Evolutionary conservation across 2,329 filamentous ascomycete species (phyloP).

Genomic region (Ceratocystis eucalypticola): DNA sequence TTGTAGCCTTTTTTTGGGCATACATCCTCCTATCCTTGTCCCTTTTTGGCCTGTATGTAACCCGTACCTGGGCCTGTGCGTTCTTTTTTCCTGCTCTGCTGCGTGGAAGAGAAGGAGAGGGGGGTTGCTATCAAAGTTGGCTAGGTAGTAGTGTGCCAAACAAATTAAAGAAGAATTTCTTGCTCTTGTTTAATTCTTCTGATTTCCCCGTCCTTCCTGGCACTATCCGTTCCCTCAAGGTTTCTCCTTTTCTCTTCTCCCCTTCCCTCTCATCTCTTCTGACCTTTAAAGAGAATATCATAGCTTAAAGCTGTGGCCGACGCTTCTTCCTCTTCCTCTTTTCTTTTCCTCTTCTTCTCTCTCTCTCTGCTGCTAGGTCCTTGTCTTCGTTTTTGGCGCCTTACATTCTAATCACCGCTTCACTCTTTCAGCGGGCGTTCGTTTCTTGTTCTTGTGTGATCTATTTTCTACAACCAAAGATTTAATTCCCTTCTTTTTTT

Average conservation of each 20-base stretch:
- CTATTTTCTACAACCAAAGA: constrained; percentile 3
- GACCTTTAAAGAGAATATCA: constrained; percentile 36
- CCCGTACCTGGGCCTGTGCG: constrained; percentile 6
- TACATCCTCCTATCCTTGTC: constrained; percentile 5
- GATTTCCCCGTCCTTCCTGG: constrained; percentile 3
- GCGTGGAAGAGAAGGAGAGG: too few species aligned
- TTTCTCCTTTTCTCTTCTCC: constrained; percentile 16
- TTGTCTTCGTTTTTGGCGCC: constrained; percentile 23
- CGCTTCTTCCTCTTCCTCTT: constrained; percentile 7
- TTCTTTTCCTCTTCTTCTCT: constrained; percentile 38
- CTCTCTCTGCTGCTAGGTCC: constrained; percentile 21
- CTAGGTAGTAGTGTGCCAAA: background rate
- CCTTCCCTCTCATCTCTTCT: constrained; percentile 24
- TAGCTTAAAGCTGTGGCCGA: constrained; percentile 36
- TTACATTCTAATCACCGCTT: constrained; percentile 47
- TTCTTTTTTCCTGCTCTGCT: background rate
- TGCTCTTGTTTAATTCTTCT: constrained; percentile 2
- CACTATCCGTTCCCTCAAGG: constrained; percentile 4
- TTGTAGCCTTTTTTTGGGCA: background rate
- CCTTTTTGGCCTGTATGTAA: constrained; percentile 1
- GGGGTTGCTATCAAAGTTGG: background rate
- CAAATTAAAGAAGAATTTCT: constrained; percentile 6
- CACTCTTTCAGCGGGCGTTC: constrained; percentile 82
- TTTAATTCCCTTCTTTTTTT: constrained; percentile 5
- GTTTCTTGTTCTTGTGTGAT: constrained; percentile 30